Evolutionary conservation across 2,329 filamentous ascomycete species (phyloP), one percentile per base, ranked within the genome.

Genomic region (Sporothrix inflata): DNA sequence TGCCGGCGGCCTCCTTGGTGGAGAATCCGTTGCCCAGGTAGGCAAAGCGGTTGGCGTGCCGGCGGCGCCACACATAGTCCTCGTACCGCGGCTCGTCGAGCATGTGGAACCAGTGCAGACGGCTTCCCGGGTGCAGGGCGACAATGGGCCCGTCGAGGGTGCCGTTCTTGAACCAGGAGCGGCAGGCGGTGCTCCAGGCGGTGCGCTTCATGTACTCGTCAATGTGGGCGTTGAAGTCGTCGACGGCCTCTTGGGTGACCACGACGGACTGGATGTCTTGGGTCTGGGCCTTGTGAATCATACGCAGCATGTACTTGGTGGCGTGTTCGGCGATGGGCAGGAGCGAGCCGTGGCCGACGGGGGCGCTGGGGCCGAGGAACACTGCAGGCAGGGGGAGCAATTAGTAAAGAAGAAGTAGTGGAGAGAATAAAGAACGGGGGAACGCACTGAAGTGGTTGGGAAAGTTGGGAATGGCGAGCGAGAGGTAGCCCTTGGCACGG

Each of bases 191-290:
- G 53, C 75, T 73, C 72, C 78, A 81, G 4, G 79, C 78, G 0
- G 78, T 78, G 7, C 75, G 75, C 38, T 76, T 75, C 75, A 81
- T 78, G 69, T 79, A 78, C 1, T 72, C 74, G 12, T 77, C 66
- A 27, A 73, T 75, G 66, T 75, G 79, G 72, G 73, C 79, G 47
- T 71, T 66, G 34, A 55, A 66, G 11, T 67, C 61, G 16, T 49
- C 30, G 4, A 60, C 57, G 6, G 57, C 60, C n/a, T 55, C 55
- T 8, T 57, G 34, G 1, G 19, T 45, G 11, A 19, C 40, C 3
- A 30, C 69, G 8, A 66, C 38, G 1, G 45, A 67, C 47, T 78
- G 77, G 77, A 78, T 84, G 45, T 79, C 77, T 11, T 73, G 67
- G 0, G 78, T 76, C 0, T 76, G 75, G 16, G 77, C 74, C 61